Evolutionary conservation across 2,329 filamentous ascomycete genomes (phyloP), one percentile per base, ranked within the genome.

Genomic region (Colletotrichum scovillei): DNA sequence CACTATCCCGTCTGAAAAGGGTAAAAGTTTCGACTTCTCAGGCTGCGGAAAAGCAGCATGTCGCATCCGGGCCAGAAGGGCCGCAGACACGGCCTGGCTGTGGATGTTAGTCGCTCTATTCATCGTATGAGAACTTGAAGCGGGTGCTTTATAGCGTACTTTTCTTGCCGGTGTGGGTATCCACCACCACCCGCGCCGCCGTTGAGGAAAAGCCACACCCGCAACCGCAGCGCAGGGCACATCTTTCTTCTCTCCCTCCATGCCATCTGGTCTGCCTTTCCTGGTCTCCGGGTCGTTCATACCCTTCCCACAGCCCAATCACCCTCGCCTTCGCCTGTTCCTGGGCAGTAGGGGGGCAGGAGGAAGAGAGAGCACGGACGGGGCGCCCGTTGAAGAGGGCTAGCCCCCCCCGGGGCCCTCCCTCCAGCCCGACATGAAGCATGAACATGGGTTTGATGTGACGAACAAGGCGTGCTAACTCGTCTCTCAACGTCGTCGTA

Each of bases 61-160:
- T 73, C 67, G 56, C 35, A 71, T 66, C 70, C 69, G 69, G 67
- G 32, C 62, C 60, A 73, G 62, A 71, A 71, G 60, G 70, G 67
- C 67, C 70, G 67, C 70, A 56, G 66, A 71, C 70, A 71, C 67
- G 70, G 70, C 56, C 67, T 73, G 70, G 67, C 70, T 71, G 60
- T 73, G 70, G 53, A 63, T 69, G 38, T 63, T 49, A 49, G 42
- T 49, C 42, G 16, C 42, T n/a, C 19, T 63, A 12, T 28, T 53
- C 30, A 22, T 55, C 52, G 52, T 69, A 63, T 63, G 58, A 32
- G 58, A 65, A 52, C 35, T 38, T 14, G 14, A 38, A 16, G 35
- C 35, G 35, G 49, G 53, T 46, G 16, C 22, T 46, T 52, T 32
- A 59, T 38, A 56, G 63, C 49, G 49, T 42, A 42, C 16, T 42